A percentile compares a stretch with the other conserved stretches of the same genome.
Conservation (phyloP, 2,329 filamentous ascomycete species). For the Calonectria pteridis region DNA sequence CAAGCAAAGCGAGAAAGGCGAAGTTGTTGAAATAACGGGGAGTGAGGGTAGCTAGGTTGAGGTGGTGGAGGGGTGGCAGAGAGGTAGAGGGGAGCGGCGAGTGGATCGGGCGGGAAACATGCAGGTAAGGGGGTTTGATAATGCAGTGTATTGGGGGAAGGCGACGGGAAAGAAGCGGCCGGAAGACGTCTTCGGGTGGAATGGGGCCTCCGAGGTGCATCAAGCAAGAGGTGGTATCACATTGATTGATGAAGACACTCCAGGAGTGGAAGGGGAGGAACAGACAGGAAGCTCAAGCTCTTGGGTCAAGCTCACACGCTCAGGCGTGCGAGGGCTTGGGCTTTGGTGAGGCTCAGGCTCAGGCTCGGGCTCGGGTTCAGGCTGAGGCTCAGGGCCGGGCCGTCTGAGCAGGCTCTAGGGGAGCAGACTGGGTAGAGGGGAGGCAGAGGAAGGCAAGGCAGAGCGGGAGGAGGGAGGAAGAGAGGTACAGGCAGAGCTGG, state of each 20-base stretch:
- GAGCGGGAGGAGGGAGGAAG: background rate
- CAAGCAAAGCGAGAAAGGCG: constrained; percentile 41
- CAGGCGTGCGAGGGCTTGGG: constrained; percentile 30
- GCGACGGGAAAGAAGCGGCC: constrained; percentile 47
- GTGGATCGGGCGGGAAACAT: constrained; percentile 61
- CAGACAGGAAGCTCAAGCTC: constrained; percentile 15
- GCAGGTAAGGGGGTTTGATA: constrained; percentile 58
- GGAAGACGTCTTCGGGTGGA: constrained; percentile 46
- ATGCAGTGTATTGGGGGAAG: constrained; percentile 50
- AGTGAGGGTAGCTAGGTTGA: constrained; percentile 46
- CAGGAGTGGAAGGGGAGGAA: constrained; percentile 42
- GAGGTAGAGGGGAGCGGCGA: constrained; percentile 49
- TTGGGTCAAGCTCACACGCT: constrained; percentile 30
- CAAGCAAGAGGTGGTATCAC: constrained; percentile 51
- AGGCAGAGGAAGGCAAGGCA: background rate
- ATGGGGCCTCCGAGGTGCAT: constrained; percentile 50
- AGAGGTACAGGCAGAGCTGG: constrained; percentile 18
- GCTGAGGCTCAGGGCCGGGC: constrained; percentile 32
- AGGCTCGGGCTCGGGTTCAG: constrained; percentile 35
- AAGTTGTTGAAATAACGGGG: constrained; percentile 50
- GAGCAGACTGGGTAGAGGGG: background rate
- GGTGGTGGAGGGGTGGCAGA: constrained; percentile 51
- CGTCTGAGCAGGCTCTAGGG: background rate
- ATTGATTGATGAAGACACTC: constrained; percentile 50
- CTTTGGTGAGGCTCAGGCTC: constrained; percentile 7